Evolutionary conservation across 192 early-diverging fungal genomes (phyloP).

Genomic region (Entrophospora sp.): DNA sequence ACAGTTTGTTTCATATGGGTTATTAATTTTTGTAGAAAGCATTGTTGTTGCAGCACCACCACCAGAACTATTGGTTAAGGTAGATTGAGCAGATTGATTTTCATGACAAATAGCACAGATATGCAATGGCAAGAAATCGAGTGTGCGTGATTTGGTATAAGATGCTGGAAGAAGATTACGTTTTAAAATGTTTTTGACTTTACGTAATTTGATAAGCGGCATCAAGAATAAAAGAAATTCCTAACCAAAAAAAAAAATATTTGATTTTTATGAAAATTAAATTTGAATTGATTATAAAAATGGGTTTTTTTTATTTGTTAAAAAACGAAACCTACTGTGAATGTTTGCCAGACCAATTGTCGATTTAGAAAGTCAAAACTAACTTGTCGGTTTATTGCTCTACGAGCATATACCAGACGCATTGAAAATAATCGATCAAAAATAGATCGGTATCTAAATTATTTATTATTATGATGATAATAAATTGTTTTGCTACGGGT

Average conservation of each 20-base stretch:
- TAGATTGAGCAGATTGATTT: conserved; percentile 24
- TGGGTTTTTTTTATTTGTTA: conserved; percentile 1
- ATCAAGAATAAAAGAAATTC: conserved; percentile 84
- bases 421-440: conserved; percentile 72
- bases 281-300: neutral
- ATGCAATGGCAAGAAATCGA: conserved; percentile 48
- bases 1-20: conserved; percentile 75
- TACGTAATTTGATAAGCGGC: conserved; percentile 67
- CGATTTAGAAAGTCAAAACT: conserved; percentile 92
- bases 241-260: conserved; percentile 26
- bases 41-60: conserved; percentile 29
- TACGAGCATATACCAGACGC: conserved; percentile 73
- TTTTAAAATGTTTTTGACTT: conserved; percentile 39
- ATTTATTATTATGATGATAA: neutral
- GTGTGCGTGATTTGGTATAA: conserved; percentile 30
- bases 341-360: conserved; percentile 89
- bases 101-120: conserved; percentile 77
- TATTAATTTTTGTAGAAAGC: conserved; percentile 35
- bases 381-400: conserved; percentile 65
- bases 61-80: too few relatives aligned
- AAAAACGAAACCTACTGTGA: conserved; percentile 54
- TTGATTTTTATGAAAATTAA: neutral
- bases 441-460: conserved; percentile 59
- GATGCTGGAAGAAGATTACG: conserved; percentile 39
- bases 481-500: neutral